Evolutionary conservation across 2,329 filamentous ascomycete species (phyloP).

Genomic region (Mycosphaerella sp.): DNA sequence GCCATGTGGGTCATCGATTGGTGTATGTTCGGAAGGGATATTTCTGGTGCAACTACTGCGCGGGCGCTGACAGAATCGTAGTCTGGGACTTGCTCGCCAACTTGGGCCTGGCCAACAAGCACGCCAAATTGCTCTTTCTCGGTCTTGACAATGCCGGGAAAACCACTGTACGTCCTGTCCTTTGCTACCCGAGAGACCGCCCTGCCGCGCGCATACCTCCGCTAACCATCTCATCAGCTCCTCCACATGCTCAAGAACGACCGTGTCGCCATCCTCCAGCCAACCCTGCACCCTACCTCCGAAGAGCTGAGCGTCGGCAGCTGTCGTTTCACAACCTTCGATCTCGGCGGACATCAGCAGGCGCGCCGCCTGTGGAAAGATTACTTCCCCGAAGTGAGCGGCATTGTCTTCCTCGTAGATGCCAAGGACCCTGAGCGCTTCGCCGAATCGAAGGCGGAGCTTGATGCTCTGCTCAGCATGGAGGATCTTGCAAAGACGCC

Average conservation of each 20-base stretch:
- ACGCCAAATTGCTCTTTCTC: constrained; percentile 89
- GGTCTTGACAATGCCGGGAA: constrained; percentile 83
- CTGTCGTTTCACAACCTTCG: constrained; percentile 75
- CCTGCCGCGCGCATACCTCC: too few species aligned
- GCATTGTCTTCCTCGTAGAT: constrained; percentile 96
- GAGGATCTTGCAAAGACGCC: constrained; percentile 94
- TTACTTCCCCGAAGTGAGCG: constrained; percentile 93
- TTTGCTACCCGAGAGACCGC: too few species aligned
- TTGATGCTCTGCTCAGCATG: constrained; percentile 89
- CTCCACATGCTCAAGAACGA: constrained; percentile 98
- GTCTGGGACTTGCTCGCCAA: constrained; percentile 87
- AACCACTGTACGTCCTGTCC: too few species aligned
- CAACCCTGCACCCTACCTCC: constrained; percentile 85
- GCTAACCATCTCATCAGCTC: constrained; percentile 38
- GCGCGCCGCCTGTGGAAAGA: constrained; percentile 93
- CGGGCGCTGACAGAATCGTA: constrained; percentile 34
- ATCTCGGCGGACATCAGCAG: constrained; percentile 90
- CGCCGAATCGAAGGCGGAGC: constrained; percentile 88
- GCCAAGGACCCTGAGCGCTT: constrained; percentile 96
- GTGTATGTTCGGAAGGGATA: constrained; percentile 55
- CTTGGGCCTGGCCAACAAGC: constrained; percentile 87
- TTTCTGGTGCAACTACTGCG: constrained; percentile 2
- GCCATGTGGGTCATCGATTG: constrained; percentile 91
- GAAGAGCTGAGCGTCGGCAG: constrained; percentile 91
- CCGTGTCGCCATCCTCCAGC: constrained; percentile 83